A percentile compares a stretch with the other conserved stretches of the same genome.
Evolutionary conservation across 2,329 filamentous ascomycete genomes (phyloP).

Genomic region (Calonectria leucothoes): DNA sequence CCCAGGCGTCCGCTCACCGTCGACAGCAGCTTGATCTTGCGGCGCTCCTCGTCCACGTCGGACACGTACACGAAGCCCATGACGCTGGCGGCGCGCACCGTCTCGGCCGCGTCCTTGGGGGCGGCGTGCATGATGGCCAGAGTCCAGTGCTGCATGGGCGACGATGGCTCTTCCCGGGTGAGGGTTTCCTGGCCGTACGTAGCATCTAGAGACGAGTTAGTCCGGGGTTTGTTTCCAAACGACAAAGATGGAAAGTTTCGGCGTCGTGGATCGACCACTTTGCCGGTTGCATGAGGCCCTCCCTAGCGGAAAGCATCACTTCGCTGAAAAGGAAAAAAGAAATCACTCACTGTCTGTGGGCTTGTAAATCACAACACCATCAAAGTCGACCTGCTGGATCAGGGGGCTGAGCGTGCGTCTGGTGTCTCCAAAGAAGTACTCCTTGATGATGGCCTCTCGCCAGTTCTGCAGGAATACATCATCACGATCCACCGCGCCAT

Average conservation of each 20-base stretch:
- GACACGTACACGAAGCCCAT: conserved; percentile 95
- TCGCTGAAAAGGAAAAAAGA: background rate
- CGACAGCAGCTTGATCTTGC: conserved; percentile 82
- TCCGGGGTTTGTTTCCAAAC: background rate
- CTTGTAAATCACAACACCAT: conserved; percentile 78
- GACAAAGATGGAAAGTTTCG: conserved; percentile 1
- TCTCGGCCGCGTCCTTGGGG: conserved; percentile 74
- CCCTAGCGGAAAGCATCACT: background rate
- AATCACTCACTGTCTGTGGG: conserved; percentile 67
- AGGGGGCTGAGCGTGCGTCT: conserved; percentile 85
- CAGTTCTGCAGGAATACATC: conserved; percentile 78
- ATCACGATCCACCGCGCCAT: conserved; percentile 84
- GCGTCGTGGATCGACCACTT: background rate
- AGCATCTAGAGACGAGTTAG: conserved; percentile 36
- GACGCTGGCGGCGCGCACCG: conserved; percentile 83
- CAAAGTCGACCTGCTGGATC: conserved; percentile 85
- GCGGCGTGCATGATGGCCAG: conserved; percentile 87
- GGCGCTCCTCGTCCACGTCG: conserved; percentile 87
- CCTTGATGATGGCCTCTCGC: conserved; percentile 82
- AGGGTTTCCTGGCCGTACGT: conserved; percentile 57
- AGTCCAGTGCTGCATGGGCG: conserved; percentile 81
- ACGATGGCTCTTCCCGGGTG: conserved; percentile 72
- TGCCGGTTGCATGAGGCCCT: background rate
- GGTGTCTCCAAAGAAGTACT: conserved; percentile 93
- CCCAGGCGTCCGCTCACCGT: conserved; percentile 87